A percentile compares a stretch with the other conserved stretches of the same genome.
Conservation (phyloP, 208 protist species). For the Leishmania tarentolae region DNA sequence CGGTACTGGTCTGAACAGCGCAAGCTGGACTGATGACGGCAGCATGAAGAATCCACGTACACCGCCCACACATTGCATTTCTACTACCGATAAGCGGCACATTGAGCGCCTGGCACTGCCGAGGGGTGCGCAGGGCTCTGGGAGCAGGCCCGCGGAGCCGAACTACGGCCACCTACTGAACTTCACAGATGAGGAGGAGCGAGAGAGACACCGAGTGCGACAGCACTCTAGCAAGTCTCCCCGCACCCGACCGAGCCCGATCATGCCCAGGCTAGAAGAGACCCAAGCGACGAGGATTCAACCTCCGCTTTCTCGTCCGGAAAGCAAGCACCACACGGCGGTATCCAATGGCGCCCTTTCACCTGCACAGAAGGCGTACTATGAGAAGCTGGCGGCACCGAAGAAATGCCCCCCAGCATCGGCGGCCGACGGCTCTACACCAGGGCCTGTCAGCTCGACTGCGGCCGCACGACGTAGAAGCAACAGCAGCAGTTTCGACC, state of each 20-base stretch:
- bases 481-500: constrained; percentile 17
- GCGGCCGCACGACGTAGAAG: background rate
- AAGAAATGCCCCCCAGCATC: constrained; percentile 2
- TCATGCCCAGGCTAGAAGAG: background rate
- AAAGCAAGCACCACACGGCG: background rate
- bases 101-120: constrained; percentile 33
- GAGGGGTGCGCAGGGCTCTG: constrained; percentile 14
- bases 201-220: constrained; percentile 13
- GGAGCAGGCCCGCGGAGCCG: constrained; percentile 23
- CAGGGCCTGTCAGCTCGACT: background rate
- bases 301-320: background rate
- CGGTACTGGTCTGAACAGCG: constrained; percentile 2
- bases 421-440: background rate
- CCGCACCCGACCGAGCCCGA: background rate
- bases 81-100: constrained; percentile 18
- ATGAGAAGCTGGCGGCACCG: constrained; percentile 28
- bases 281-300: background rate
- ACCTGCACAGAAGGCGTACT: constrained; percentile 12
- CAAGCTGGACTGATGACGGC: background rate
- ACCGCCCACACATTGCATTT: background rate
- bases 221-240: background rate
- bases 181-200: constrained; percentile 61
- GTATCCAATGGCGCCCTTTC: background rate
- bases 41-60: background rate
- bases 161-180: constrained; percentile 71